Conservation (phyloP, 202 grass and related monocot species). For the Setaria italica region DNA sequence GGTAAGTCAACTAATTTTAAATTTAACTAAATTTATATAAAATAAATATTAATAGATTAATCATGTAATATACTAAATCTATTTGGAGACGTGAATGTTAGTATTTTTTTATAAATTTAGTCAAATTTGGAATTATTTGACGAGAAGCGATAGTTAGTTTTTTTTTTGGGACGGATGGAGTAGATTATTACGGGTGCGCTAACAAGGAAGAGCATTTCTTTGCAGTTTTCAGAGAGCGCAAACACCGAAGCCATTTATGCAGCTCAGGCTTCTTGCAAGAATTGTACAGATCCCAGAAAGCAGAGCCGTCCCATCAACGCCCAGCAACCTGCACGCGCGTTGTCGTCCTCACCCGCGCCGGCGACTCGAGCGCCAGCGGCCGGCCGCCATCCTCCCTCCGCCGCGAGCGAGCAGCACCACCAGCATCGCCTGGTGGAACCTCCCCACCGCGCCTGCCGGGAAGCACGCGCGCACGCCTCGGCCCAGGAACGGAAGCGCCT, state of each 20-base stretch:
- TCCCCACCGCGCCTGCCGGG: neutral
- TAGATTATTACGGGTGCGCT: too few relatives aligned
- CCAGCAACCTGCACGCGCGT: neutral
- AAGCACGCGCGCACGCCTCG: neutral
- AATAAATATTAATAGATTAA: too few relatives aligned
- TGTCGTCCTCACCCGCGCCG: neutral
- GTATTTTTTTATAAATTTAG: too few relatives aligned
- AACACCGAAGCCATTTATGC: neutral
- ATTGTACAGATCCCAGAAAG: neutral
- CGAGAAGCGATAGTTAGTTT: too few relatives aligned
- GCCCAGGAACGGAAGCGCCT: neutral
- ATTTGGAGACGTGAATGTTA: too few relatives aligned
- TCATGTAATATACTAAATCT: too few relatives aligned
- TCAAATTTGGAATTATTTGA: too few relatives aligned
- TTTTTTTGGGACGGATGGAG: too few relatives aligned
- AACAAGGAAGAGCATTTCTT: neutral
- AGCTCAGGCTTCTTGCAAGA: neutral
- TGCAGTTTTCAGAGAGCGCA: neutral
- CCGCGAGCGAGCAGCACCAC: neutral
- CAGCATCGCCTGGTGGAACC: constrained; percentile 25
- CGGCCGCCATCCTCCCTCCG: neutral
- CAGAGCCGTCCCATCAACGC: neutral
- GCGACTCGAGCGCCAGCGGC: constrained; percentile 3
- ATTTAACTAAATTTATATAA: too few relatives aligned
- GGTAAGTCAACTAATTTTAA: too few relatives aligned